Conservation (phyloP, 2,329 filamentous ascomycete species). For the Arthrobotrys iridis region DNA sequence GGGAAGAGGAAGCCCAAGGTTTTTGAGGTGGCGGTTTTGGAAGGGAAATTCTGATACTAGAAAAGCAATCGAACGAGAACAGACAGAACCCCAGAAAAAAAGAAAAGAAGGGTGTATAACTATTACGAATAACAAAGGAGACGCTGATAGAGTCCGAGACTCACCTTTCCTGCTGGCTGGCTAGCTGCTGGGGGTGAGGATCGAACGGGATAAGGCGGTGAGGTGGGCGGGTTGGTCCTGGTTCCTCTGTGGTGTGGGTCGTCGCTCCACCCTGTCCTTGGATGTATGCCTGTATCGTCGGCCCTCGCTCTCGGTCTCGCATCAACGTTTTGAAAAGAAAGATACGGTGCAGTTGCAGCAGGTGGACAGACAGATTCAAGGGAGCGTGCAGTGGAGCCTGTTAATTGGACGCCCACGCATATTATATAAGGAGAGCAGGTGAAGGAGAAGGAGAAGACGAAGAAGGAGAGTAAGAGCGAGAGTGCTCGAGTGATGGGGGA, state of each 20-base stretch:
- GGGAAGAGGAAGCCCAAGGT: constrained; percentile 40
- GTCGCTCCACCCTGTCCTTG: constrained; percentile 52
- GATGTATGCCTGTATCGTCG: too few relatives aligned
- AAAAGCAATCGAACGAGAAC: constrained; percentile 25
- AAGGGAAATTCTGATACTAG: constrained; percentile 53
- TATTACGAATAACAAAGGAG: constrained; percentile 51
- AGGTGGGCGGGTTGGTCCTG: constrained; percentile 40
- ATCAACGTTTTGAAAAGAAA: constrained; percentile 15
- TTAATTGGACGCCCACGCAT: constrained; percentile 35
- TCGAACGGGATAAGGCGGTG: constrained; percentile 53
- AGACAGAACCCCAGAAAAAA: constrained; percentile 2
- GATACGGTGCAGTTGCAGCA: constrained; percentile 54
- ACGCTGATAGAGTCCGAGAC: constrained; percentile 45
- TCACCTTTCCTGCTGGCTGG: constrained; percentile 44
- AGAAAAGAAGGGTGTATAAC: constrained; percentile 9
- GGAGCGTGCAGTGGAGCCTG: constrained; percentile 31
- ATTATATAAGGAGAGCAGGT: constrained; percentile 26
- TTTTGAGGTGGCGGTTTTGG: constrained; percentile 48
- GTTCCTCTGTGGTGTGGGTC: constrained; percentile 44
- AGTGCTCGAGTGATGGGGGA: too few relatives aligned
- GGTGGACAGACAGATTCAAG: constrained; percentile 55
- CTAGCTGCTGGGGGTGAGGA: constrained; percentile 36
- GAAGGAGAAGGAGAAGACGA: too few relatives aligned
- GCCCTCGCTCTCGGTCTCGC: constrained; percentile 39
- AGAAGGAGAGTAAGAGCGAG: too few relatives aligned